Evolutionary conservation across 2,329 filamentous ascomycete genomes (phyloP).

Genomic region (Graphiopsis chlorocephala): DNA sequence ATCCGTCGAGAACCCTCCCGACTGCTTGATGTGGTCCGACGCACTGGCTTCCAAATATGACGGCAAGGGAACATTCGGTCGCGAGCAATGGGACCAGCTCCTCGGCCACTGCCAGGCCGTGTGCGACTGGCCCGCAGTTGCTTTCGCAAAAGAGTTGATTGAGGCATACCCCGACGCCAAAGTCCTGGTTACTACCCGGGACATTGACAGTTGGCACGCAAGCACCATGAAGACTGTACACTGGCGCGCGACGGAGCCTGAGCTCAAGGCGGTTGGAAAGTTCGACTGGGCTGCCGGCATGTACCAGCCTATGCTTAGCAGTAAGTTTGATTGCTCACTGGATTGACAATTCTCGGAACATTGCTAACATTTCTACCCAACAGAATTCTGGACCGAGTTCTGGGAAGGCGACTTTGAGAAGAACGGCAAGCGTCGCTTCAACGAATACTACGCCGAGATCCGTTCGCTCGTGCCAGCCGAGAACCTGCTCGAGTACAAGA

Average conservation of each 20-base stretch:
- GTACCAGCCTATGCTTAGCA: slow-evolving; percentile 68
- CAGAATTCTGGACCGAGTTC: slow-evolving; percentile 64
- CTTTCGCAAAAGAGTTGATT: slow-evolving; percentile 68
- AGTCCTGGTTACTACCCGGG: slow-evolving; percentile 65
- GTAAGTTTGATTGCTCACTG: slow-evolving; percentile 24
- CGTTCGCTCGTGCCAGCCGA: slow-evolving; percentile 47
- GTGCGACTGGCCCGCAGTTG: slow-evolving; percentile 66
- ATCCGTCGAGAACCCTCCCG: slow-evolving; percentile 65
- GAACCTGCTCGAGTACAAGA: slow-evolving; percentile 53
- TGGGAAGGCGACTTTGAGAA: slow-evolving; percentile 66
- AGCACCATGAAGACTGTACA: slow-evolving; percentile 66
- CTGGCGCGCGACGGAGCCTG: slow-evolving; percentile 64
- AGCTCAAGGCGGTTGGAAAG: slow-evolving; percentile 55
- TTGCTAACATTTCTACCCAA: slow-evolving; percentile 14
- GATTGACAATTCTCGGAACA: background rate
- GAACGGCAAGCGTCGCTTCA: slow-evolving; percentile 62
- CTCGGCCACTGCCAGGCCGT: slow-evolving; percentile 64
- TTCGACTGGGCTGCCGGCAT: slow-evolving; percentile 63
- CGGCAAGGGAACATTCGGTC: slow-evolving; percentile 59
- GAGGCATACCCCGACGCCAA: slow-evolving; percentile 71
- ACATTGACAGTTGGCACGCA: slow-evolving; percentile 63
- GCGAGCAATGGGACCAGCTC: slow-evolving; percentile 67
- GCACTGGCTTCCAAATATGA: slow-evolving; percentile 63
- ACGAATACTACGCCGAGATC: slow-evolving; percentile 55
- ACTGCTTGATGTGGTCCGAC: slow-evolving; percentile 68